Conservation (phyloP, 768 basidiomycete genomes). For the Pisolithus marmoratus region DNA sequence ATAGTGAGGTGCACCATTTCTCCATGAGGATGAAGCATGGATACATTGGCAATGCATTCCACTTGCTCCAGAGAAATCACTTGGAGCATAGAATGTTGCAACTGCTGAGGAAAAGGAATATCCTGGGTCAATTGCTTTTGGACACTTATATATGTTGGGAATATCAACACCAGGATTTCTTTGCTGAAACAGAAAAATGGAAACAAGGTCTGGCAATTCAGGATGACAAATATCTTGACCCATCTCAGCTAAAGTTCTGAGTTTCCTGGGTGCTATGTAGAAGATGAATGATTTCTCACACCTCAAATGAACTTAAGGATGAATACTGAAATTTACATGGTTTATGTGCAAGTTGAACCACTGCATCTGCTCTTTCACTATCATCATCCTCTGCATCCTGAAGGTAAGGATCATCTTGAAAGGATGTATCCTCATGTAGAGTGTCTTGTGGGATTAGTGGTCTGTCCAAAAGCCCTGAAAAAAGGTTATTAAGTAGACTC, state of each 20-base stretch:
- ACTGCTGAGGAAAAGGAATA: slow-evolving; percentile 24
- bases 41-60: slow-evolving; percentile 28
- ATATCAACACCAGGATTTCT: slow-evolving; percentile 6
- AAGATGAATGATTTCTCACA: background rate
- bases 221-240: no score
- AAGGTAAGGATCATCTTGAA: background rate
- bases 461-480: background rate
- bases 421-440: background rate
- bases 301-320: background rate
- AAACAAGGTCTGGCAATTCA: slow-evolving; percentile 3
- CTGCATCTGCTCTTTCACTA: background rate
- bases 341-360: background rate
- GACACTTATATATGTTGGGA: slow-evolving; percentile 11
- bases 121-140: slow-evolving; percentile 12
- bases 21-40: slow-evolving; percentile 23
- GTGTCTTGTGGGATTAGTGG: slow-evolving; percentile 1
- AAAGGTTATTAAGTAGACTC: background rate
- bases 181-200: slow-evolving; percentile 13
- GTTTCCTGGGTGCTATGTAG: slow-evolving; percentile 4
- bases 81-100: slow-evolving; percentile 31
- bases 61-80: slow-evolving; percentile 27
- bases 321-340: background rate
- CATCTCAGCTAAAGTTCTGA: background rate
- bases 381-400: background rate
- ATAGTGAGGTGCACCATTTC: slow-evolving; percentile 13